Percentiles rank a stretch among this genome's conserved stretches.
These are phyloP conservation scores for Fistulinella staudtii DNA, from an alignment of 1,284 basidiomycete species.

Conservation along the genomic window DNA sequence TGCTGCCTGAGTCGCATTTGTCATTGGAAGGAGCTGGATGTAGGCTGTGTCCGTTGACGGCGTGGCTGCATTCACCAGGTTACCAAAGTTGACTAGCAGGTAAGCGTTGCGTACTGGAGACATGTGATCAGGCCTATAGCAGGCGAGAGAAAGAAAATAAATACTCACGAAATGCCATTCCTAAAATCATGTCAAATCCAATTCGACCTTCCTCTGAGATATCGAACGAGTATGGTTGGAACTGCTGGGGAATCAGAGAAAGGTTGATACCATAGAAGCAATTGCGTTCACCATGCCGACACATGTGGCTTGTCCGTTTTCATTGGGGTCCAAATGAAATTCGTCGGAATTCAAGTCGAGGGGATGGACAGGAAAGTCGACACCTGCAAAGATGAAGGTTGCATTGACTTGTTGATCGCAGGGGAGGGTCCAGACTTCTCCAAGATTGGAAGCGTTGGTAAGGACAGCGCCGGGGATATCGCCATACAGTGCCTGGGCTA, in stretches of 20 bases:
- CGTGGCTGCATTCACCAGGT: constrained; percentile 44
- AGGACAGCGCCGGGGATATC: constrained; percentile 48
- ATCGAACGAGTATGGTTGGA: constrained; percentile 40
- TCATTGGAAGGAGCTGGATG: constrained; percentile 57
- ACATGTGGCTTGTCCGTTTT: constrained; percentile 37
- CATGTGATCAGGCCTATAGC: not conserved
- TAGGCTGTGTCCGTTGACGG: constrained; percentile 44
- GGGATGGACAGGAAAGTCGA: constrained; percentile 56
- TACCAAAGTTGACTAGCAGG: constrained; percentile 56
- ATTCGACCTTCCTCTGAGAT: constrained; percentile 42
- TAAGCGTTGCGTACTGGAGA: constrained; percentile 52
- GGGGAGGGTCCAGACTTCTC: constrained; percentile 53
- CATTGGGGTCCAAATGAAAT: constrained; percentile 24
- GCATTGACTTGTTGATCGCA: constrained; percentile 59
- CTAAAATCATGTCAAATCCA: constrained; percentile 40
- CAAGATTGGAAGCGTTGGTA: constrained; percentile 40
- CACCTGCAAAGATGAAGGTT: constrained; percentile 54
- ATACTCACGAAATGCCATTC: constrained; percentile 53
- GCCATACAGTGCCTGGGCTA: constrained; percentile 56
- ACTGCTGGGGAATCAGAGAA: constrained; percentile 35
- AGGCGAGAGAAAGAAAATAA: not conserved
- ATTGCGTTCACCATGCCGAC: constrained; percentile 43
- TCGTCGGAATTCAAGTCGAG: constrained; percentile 39
- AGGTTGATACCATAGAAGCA: not conserved
- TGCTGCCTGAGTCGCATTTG: constrained; percentile 34